phyloP scores from a whole-genome alignment of 164 flowering plant species.

The Vitis rotundifolia region DNA sequence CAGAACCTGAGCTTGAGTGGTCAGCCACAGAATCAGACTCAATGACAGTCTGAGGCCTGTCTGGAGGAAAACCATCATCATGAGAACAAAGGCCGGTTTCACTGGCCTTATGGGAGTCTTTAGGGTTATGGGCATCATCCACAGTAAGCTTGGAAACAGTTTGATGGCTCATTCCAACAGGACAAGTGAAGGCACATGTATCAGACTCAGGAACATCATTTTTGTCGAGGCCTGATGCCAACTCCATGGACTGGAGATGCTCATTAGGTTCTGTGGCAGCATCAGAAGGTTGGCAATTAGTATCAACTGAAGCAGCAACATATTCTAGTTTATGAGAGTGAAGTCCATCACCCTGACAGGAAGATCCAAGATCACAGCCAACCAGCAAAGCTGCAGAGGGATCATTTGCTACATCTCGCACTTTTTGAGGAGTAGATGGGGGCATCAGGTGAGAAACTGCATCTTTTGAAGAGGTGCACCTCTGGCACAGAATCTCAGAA shows the following conservation, averaged over 20 bases:
- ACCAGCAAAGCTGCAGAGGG: neutral
- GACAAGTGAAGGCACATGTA: neutral
- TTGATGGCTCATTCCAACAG: neutral
- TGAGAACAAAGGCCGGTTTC: neutral
- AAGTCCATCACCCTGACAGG: constrained; percentile 2
- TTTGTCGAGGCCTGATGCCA: neutral
- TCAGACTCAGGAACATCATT: too few relatives aligned
- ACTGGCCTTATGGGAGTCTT: neutral
- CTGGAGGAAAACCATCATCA: neutral
- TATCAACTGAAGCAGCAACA: neutral
- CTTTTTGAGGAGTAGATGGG: neutral
- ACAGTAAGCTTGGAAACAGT: constrained; percentile 1
- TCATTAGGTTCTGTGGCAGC: neutral
- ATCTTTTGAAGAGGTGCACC: too few relatives aligned
- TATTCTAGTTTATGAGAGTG: too few relatives aligned
- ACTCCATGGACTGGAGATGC: neutral
- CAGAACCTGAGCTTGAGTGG: constrained; percentile 12
- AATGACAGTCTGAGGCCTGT: neutral
- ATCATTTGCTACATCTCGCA: neutral
- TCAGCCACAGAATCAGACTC: constrained; percentile 7
- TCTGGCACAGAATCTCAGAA: too few relatives aligned
- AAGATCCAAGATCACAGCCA: neutral
- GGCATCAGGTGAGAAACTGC: neutral
- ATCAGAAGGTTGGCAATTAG: neutral
- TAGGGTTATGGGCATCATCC: neutral